Conservation (phyloP, 768 basidiomycete genomes). For the Leccinum longicurvipes region DNA sequence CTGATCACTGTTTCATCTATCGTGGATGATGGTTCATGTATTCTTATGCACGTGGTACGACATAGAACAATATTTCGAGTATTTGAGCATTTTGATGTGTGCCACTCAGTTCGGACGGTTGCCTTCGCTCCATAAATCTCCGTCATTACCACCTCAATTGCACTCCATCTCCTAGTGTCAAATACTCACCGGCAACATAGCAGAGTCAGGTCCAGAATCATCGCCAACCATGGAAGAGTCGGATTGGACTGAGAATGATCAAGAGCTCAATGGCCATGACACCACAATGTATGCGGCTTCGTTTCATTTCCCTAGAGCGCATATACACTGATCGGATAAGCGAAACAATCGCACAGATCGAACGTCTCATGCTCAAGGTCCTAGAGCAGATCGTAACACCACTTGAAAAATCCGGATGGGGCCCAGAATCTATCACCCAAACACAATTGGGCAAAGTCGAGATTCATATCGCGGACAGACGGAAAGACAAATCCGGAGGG, state of each 20-base stretch:
- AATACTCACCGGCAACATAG: neutral
- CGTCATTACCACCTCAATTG: neutral
- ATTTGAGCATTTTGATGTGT: neutral
- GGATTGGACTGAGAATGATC: slow-evolving; percentile 3
- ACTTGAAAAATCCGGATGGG: slow-evolving; percentile 5
- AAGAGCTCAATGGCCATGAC: slow-evolving; percentile 4
- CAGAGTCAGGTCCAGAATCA: neutral
- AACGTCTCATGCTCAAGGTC: slow-evolving; percentile 29
- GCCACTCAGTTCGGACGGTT: neutral
- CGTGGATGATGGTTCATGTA: slow-evolving; percentile 11
- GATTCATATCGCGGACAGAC: slow-evolving; percentile 36
- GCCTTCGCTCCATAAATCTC: neutral
- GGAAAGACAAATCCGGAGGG: slow-evolving; percentile 31
- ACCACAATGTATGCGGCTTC: slow-evolving; percentile 7
- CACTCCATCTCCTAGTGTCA: neutral
- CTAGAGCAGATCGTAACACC: slow-evolving; percentile 30
- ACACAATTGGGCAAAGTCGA: slow-evolving; percentile 26
- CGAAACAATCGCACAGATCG: slow-evolving; percentile 27
- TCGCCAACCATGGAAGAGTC: neutral
- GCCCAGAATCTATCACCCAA: neutral
- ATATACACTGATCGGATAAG: slow-evolving; percentile 12
- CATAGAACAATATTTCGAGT: neutral
- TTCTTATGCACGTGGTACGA: neutral
- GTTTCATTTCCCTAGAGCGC: neutral
- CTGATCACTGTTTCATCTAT: slow-evolving; percentile 16